A percentile compares a stretch with the other conserved stretches of the same genome.
phyloP scores from a whole-genome alignment of 805 yeast genomes.

The Cyberlindnera lachancei region DNA sequence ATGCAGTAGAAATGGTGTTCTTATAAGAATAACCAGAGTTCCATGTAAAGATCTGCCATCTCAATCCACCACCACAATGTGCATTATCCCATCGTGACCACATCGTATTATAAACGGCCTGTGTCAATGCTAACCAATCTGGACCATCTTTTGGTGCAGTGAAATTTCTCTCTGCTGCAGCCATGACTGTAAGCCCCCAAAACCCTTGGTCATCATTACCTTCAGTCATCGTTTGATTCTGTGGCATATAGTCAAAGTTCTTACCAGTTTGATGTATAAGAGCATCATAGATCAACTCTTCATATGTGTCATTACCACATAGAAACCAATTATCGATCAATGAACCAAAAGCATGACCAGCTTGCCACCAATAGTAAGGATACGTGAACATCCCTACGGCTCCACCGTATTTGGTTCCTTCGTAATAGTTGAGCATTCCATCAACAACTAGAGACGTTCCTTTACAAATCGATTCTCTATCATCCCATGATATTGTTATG shows the following conservation, averaged over 20 bases:
- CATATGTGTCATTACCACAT: slow-evolving; percentile 64
- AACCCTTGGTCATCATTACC: slow-evolving; percentile 71
- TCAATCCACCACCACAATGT: slow-evolving; percentile 55
- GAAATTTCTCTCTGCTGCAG: slow-evolving; percentile 55
- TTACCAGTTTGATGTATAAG: slow-evolving; percentile 34
- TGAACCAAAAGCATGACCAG: slow-evolving; percentile 72
- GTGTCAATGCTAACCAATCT: slow-evolving; percentile 52
- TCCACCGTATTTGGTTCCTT: slow-evolving; percentile 55
- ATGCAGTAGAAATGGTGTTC: slow-evolving; percentile 56
- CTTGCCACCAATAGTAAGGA: slow-evolving; percentile 89
- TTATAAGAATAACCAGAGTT: slow-evolving; percentile 63
- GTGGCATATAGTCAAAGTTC: slow-evolving; percentile 50
- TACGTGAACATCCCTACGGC: slow-evolving; percentile 58
- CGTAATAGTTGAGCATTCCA: slow-evolving; percentile 70
- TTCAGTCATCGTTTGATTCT: slow-evolving; percentile 55
- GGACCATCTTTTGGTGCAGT: slow-evolving; percentile 37
- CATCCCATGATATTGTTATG: too few relatives aligned
- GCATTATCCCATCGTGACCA: slow-evolving; percentile 51
- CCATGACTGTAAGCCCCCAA: slow-evolving; percentile 62
- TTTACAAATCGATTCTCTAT: slow-evolving; percentile 42
- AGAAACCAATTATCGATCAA: slow-evolving; percentile 67
- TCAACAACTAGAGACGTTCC: slow-evolving; percentile 49
- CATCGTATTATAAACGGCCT: slow-evolving; percentile 60
- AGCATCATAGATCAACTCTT: slow-evolving; percentile 50
- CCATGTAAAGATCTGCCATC: slow-evolving; percentile 71